phyloP scores from a whole-genome alignment of 257 asterid species.

The Sherardia arvensis region DNA sequence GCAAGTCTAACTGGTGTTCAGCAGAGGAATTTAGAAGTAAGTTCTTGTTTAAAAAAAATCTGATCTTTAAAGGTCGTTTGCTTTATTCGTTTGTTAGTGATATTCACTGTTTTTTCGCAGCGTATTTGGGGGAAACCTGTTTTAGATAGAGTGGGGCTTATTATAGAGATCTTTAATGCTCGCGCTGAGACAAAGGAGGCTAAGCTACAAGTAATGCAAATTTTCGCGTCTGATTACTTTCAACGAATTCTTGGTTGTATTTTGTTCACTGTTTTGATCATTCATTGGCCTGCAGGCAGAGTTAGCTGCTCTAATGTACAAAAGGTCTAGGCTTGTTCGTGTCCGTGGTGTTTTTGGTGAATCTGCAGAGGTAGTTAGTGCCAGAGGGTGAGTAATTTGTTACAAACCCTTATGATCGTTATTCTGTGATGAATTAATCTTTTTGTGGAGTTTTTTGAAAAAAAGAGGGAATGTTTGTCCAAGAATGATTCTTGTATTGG shows the following conservation, averaged over 20 bases:
- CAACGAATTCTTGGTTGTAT: background rate
- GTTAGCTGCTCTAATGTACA: conserved; percentile 95
- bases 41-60: conserved; percentile 14
- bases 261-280: background rate
- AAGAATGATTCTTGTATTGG: background rate
- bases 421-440: conserved; percentile 1
- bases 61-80: background rate
- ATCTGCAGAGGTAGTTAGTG: conserved; percentile 90
- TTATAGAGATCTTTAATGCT: conserved; percentile 91
- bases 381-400: conserved; percentile 67
- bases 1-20: conserved; percentile 73
- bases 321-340: conserved; percentile 89
- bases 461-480: background rate
- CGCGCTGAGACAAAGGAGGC: conserved; percentile 99
- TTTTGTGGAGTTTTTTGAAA: background rate
- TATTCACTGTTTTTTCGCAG: conserved; percentile 26
- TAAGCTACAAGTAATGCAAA: conserved; percentile 59
- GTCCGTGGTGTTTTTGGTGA: conserved; percentile 84
- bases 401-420: conserved; percentile 3
- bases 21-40: conserved; percentile 87
- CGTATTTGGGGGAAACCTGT: conserved; percentile 80
- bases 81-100: background rate
- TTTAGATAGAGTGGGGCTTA: conserved; percentile 85
- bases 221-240: conserved; percentile 3
- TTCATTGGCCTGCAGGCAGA: conserved; percentile 53